Base-by-base conservation (phyloP, 768 basidiomycete genomes). In the Boletus sp. region DNA sequence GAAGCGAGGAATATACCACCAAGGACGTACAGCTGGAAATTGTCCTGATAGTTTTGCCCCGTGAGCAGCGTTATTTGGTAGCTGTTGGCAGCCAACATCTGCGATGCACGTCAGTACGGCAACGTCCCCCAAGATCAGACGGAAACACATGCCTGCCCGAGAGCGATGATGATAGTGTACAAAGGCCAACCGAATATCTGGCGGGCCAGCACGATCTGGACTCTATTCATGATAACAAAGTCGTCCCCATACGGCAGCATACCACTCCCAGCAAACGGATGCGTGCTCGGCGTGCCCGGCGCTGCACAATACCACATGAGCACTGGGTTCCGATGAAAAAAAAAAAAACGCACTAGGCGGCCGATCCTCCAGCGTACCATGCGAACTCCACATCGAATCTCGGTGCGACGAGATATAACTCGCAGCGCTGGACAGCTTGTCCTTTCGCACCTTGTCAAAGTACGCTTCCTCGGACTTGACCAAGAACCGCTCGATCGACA, bases 1-100 rank as follows among this genome's bases (percentile, higher is more conserved):
- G 93, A 83, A 4, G 83, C 90, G 33, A 95, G 77, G 78, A 96
- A 96, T 61, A 96, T 85, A 55, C 82, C 85, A 40, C 92, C 89
- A n/a, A 97, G 83, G 48, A 96, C 91, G 67, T 96, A 97, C 9
- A 95, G 81, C 65, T 94, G 90, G 28, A 91, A 59, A 63, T 89
- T 79, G 59, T 85, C 81, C 70, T 92, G 85, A 75, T 86, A 92
- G 63, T 92, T 94, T 64, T 87, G 84, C 51, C 94, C 94, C 18
- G 90, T 88, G 18, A 96, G 79, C 36, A 97, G 75, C 17, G 93
- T 95, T 67, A 96, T 90, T 74, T 97, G 94, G 83, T 95, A 97
- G 67, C 93, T 95, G 32, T 92, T 93, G 4, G 92, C 92, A 55
- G 88, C 86, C 60, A 94, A 74, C 89, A 94, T 92, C 83, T 89